Evolutionary conservation across 192 early-diverging fungal genomes (phyloP), one percentile per base, ranked within the genome.

Genomic region (Linnemannia schmuckeri): DNA sequence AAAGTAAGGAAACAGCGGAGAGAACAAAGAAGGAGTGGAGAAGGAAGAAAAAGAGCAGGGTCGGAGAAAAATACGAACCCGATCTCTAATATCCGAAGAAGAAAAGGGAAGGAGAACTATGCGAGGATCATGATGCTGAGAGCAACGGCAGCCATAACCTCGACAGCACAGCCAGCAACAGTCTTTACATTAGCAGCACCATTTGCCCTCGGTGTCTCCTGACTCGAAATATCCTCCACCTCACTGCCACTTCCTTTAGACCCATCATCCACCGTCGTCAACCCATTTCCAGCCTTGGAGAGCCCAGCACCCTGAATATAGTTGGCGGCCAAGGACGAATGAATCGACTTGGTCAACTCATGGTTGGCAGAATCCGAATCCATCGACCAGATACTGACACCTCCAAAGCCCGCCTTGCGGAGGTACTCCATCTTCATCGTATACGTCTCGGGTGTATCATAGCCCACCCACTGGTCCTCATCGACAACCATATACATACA

Each of bases 401-500:
- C 84, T 70, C 84, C 84, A 72, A 81, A 87, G 1, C 84, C 84
- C 20, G n/a, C 76, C 57, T 81, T 81, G 40, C 63, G 75, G 27
- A 73, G n/a, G 47, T 74, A 81, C 1, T 81, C 72, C 47, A 81
- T 81, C 76, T 81, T 81, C 57, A 70, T 46, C 7, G 33, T 63
- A 66, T 70, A 81, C 38, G 84, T 87, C 71, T 87, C 84, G 0
- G 84, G 79, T 3, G 72, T 87, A 40, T 87, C 85, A 41, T 49
- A 87, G 4, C 79, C 85, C 9, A 87, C 68, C 79, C 79, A 87
- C 47, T 87, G 85, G 40, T 81, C 75, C 6, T 75, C 44, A 24
- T 81, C 77, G n/a, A 87, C 84, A 6, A 87, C 84, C 84, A 87
- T 87, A 49, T 87, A 87, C 84, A 87, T 87, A 40, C 84, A 87